phyloP scores from a whole-genome alignment of 2,329 filamentous ascomycete species.

The Penicillium glabrum region DNA sequence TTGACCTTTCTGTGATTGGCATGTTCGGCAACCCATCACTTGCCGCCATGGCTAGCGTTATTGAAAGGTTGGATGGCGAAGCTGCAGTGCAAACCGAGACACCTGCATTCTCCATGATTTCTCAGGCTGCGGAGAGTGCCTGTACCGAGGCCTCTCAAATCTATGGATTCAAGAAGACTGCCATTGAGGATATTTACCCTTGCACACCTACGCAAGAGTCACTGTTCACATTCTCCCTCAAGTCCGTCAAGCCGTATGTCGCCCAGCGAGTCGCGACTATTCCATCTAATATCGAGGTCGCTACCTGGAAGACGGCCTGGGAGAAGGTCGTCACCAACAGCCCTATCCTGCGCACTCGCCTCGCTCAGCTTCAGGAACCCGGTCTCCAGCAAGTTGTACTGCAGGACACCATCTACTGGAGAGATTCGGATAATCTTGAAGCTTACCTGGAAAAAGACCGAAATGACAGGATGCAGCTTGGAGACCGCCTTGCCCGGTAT shows the following conservation, averaged over 20 bases:
- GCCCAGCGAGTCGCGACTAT: slow-evolving; percentile 45
- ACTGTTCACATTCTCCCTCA: slow-evolving; percentile 47
- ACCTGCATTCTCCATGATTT: slow-evolving; percentile 31
- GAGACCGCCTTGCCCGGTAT: slow-evolving; percentile 36
- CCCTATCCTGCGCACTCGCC: slow-evolving; percentile 49
- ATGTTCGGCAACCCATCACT: slow-evolving; percentile 37
- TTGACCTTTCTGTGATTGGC: slow-evolving; percentile 37
- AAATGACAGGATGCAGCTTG: slow-evolving; percentile 33
- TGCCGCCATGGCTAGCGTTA: slow-evolving; percentile 44
- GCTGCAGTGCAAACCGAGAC: slow-evolving; percentile 23
- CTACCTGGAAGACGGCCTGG: slow-evolving; percentile 47
- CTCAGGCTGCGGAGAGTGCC: slow-evolving; percentile 33
- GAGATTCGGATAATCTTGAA: slow-evolving; percentile 19
- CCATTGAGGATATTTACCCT: slow-evolving; percentile 43
- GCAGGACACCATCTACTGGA: slow-evolving; percentile 34
- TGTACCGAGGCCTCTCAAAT: slow-evolving; percentile 38
- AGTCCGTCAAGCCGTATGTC: slow-evolving; percentile 46
- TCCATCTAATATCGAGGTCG: slow-evolving; percentile 33
- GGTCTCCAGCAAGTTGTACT: slow-evolving; percentile 40
- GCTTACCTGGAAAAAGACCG: slow-evolving; percentile 29
- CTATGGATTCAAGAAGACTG: slow-evolving; percentile 27
- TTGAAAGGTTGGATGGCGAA: slow-evolving; percentile 28
- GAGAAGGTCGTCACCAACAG: slow-evolving; percentile 39
- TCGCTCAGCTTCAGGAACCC: slow-evolving; percentile 37
- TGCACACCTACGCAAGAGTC: slow-evolving; percentile 45